Base-by-base conservation (phyloP, 2,329 filamentous ascomycete species). In the Fusarium neocosmosporiellum region DNA sequence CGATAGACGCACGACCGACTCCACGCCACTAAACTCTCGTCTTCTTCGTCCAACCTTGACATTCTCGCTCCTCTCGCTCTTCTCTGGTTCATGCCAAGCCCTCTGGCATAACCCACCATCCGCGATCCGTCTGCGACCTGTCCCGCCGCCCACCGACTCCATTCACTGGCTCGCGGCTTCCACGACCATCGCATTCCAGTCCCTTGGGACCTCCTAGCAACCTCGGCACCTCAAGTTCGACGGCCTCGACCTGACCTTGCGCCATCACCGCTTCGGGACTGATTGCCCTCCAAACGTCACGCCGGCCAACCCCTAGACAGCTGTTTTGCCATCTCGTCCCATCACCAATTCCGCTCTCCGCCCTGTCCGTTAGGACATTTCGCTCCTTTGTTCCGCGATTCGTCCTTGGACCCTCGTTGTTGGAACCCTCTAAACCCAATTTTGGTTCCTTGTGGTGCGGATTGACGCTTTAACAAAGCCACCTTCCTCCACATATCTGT, bases 111-210 rank as follows among this genome's bases (percentile, higher is more conserved):
- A 71, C 64, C 55, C 74, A 67, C 68, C 71, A 69, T 73, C 61
- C 66, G 63, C 65, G 69, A 75, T 74, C 71, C 65, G 64, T 68
- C 73, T 59, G 16, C 58, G 50, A 59, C 53, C 46, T 58, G 24
- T 58, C 58, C 46, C 53, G 65, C 64, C 48, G 39, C 54, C 41
- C 41, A 39, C 46, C 67, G 65, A 76, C 66, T 57, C 67, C 67
- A 77, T 76, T 75, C 63, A 63, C 64, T 62, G 57, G 72, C 66
- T 74, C 55, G 57, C 64, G 41, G 70, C 63, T 71, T 48, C 57
- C 58, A 69, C 66, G 65, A 67, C 54, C 54, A 39, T 74, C 74
- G 55, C 77, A 78, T 78, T 78, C 77, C 77, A 78, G 71, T 73
- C 70, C 13, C 58, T 54, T 67, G 39, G 65, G 65, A 65, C 69